A percentile compares a stretch with the other conserved stretches of the same genome.
Evolutionary conservation across 306 rosid genomes (phyloP).

Genomic region (Lathyrus sativus): DNA sequence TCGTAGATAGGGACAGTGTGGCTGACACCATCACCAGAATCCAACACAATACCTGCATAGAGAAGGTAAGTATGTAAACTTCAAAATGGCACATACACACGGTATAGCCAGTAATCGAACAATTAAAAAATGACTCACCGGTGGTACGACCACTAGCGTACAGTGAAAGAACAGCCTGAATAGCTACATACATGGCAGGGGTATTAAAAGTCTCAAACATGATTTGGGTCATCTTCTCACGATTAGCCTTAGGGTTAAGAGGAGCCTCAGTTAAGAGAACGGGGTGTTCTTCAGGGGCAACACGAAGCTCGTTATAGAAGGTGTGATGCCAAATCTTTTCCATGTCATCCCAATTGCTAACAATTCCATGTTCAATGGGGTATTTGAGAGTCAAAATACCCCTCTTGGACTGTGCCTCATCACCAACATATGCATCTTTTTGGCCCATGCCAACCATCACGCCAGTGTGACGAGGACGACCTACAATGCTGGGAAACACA

Average conservation of each 20-base stretch:
- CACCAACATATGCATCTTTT: slow-evolving; percentile 99
- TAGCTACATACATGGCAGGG: slow-evolving; percentile 99
- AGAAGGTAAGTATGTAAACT: slow-evolving; percentile 28
- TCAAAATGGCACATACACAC: neutral
- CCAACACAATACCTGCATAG: slow-evolving; percentile 85
- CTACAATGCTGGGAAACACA: slow-evolving; percentile 97
- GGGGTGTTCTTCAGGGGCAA: slow-evolving; percentile 98
- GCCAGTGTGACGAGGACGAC: slow-evolving; percentile 99
- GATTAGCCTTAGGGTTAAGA: slow-evolving; percentile 95
- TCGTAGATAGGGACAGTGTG: slow-evolving; percentile 97
- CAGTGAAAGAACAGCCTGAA: slow-evolving; percentile 97
- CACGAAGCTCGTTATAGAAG: slow-evolving; percentile 97
- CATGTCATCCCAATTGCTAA: slow-evolving; percentile 99
- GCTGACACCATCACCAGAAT: slow-evolving; percentile 99
- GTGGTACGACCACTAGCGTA: slow-evolving; percentile 99
- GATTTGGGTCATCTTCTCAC: slow-evolving; percentile 99
- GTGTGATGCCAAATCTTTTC: slow-evolving; percentile 99
- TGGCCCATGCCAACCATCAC: slow-evolving; percentile 99
- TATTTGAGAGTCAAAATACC: slow-evolving; percentile 94
- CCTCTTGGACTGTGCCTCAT: slow-evolving; percentile 96
- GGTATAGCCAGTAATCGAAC: neutral
- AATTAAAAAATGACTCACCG: slow-evolving; percentile 55
- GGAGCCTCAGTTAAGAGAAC: slow-evolving; percentile 99
- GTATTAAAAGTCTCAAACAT: slow-evolving; percentile 98
- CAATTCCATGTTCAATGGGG: slow-evolving; percentile 98